These are phyloP conservation scores for Populus tremula DNA, from an alignment of 345 rosid species.

Conservation along the genomic window DNA sequence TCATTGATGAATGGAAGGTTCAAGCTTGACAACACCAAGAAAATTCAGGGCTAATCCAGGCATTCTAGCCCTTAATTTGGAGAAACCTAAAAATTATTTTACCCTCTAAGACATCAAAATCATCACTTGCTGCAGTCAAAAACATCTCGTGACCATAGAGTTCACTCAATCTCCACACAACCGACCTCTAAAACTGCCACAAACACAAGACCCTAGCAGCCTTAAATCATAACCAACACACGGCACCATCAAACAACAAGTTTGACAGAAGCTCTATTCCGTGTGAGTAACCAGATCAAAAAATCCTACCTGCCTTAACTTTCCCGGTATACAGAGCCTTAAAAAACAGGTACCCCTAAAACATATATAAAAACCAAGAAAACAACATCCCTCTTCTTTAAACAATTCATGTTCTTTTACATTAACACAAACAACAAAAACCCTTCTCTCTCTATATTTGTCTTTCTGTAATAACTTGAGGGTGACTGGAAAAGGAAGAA, in stretches of 20 bases:
- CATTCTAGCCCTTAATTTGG: neutral
- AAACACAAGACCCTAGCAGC: no score
- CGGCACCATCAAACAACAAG: neutral
- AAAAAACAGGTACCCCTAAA: neutral
- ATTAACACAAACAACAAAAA: neutral
- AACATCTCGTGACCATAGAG: neutral
- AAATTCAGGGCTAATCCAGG: neutral
- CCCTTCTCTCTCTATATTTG: neutral
- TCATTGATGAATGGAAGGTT: neutral
- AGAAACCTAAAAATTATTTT: neutral
- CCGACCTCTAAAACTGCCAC: neutral
- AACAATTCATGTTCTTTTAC: neutral
- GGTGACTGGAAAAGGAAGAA: constrained; percentile 5
- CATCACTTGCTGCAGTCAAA: neutral
- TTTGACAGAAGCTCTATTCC: neutral
- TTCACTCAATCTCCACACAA: neutral
- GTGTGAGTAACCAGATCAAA: neutral
- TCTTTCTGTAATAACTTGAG: neutral
- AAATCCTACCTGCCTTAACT: neutral
- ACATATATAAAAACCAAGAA: neutral
- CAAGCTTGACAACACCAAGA: neutral
- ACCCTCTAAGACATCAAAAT: neutral
- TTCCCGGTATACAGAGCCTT: constrained; percentile 20
- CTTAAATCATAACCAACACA: neutral
- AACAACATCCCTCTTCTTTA: neutral